Evolutionary conservation across 2,329 filamentous ascomycete species (phyloP).

Genomic region (Venturia pyrina): DNA sequence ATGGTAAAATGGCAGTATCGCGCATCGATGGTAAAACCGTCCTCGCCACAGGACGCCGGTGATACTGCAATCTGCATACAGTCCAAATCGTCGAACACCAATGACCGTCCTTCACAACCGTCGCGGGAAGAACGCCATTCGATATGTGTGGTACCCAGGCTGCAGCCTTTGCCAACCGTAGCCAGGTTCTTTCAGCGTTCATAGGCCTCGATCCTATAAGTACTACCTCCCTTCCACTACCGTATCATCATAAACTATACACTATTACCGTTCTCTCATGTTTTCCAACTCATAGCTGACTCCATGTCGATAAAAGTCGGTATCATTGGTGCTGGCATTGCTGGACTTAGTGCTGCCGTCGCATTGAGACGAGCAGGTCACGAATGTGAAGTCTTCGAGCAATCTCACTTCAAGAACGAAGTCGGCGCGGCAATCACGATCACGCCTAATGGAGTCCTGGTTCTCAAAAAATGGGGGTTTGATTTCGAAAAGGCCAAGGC

Average conservation of each 20-base stretch:
- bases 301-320: constrained; percentile 20
- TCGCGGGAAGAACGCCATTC: background rate
- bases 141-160: background rate
- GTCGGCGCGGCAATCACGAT: constrained; percentile 33
- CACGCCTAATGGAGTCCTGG: constrained; percentile 25
- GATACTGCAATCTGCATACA: background rate
- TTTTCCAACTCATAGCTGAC: background rate
- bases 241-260: background rate
- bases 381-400: constrained; percentile 27
- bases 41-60: background rate
- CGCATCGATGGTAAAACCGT: background rate
- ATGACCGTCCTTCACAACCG: background rate
- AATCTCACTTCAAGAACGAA: constrained; percentile 28
- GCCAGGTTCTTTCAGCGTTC: background rate
- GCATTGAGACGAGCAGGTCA: constrained; percentile 44
- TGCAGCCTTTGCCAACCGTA: background rate
- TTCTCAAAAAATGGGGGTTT: constrained; percentile 12
- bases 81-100: background rate
- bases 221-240: background rate
- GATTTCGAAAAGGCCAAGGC: constrained; percentile 11
- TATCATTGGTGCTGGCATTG: constrained; percentile 40
- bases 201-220: background rate
- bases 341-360: constrained; percentile 43
- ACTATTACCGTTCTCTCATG: background rate
- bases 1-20: background rate